Evolutionary conservation across 345 rosid genomes (phyloP).

Genomic region (Sonneratia alba): DNA sequence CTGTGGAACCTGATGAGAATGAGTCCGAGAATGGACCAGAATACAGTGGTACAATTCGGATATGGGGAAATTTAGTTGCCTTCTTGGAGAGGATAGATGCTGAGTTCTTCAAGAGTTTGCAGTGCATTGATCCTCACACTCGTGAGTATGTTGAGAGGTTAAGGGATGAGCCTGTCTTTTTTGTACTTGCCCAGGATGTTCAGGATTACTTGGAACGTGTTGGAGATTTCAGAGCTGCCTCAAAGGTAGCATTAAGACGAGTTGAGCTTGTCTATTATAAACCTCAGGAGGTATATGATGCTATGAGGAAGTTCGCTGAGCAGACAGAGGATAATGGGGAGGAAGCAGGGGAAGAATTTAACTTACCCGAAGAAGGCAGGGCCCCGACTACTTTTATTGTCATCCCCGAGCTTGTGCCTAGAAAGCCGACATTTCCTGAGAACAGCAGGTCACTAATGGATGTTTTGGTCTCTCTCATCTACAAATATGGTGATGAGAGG

Average conservation of each 20-base stretch:
- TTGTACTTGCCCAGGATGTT: slow-evolving; percentile 79
- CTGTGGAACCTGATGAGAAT: slow-evolving; percentile 72
- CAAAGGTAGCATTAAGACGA: slow-evolving; percentile 71
- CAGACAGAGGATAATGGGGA: slow-evolving; percentile 36
- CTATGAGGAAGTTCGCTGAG: slow-evolving; percentile 90
- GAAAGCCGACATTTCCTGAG: slow-evolving; percentile 84
- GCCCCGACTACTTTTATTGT: slow-evolving; percentile 62
- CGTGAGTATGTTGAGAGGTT: slow-evolving; percentile 86
- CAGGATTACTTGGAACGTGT: slow-evolving; percentile 64
- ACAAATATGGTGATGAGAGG: slow-evolving; percentile 86
- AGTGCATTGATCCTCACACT: slow-evolving; percentile 90
- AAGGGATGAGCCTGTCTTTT: slow-evolving; percentile 75
- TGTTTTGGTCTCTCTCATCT: slow-evolving; percentile 71
- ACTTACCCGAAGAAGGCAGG: slow-evolving; percentile 41
- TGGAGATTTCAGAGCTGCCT: slow-evolving; percentile 68
- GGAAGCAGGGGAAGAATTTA: slow-evolving; percentile 28
- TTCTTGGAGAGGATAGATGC: slow-evolving; percentile 76
- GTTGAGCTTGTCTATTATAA: slow-evolving; percentile 85
- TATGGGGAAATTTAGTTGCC: slow-evolving; percentile 91
- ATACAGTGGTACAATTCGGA: slow-evolving; percentile 49
- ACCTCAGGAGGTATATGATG: slow-evolving; percentile 90
- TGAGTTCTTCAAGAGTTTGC: slow-evolving; percentile 93
- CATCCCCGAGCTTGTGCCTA: slow-evolving; percentile 67
- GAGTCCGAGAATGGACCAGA: slow-evolving; percentile 75
- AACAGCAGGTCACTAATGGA: slow-evolving; percentile 88